Base-by-base conservation (phyloP, 2,329 filamentous ascomycete genomes). In the Celoporthe dispersa region DNA sequence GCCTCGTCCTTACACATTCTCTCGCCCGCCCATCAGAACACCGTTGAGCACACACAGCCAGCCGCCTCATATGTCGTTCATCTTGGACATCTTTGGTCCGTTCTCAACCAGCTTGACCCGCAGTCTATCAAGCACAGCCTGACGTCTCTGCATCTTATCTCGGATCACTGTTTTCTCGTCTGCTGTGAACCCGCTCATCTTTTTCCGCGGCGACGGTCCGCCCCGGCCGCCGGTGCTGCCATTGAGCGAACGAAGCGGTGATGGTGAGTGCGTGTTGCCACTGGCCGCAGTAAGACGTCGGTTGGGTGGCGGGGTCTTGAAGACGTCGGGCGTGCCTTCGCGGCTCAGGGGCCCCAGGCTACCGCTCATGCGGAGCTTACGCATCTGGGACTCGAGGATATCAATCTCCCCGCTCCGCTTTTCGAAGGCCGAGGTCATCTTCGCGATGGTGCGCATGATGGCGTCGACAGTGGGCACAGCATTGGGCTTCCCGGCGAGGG, bases 391-490 rank as follows among this genome's bases (percentile, higher is more conserved):
- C 81, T 98, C 96, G 41, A 98, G 86, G 8, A 97, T 89, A 78
- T 97, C 94, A 66, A 99, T 90, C 75, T 98, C 95, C 70, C 91
- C 93, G 77, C 92, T 96, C 78, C 93, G 92, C 81, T 94, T 93
- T 84, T 98, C 93, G 0, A 92, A 92, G 91, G 98, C 95, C 71
- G 85, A 88, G 44, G 94, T 98, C 92, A 99, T 94, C 77, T 96
- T 97, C 70, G 86, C 85, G 74, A 99, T 97, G 0, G 96, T 99
- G 71, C 92, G 93, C 74, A 94, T 91, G 28, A 99, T 93, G 0
- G 94, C 93, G 75, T 98, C 96, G 12, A 98, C 93, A 0, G 94
- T 98, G 0, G 96, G 96, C 5, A 91, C 87, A 65, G 86, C 84
- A 14, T 80, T 76, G 7, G 81, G 80, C 69, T 81, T 86, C 74